phyloP scores from a whole-genome alignment of 2,329 filamentous ascomycete species.

The Verruconis gallopava region DNA sequence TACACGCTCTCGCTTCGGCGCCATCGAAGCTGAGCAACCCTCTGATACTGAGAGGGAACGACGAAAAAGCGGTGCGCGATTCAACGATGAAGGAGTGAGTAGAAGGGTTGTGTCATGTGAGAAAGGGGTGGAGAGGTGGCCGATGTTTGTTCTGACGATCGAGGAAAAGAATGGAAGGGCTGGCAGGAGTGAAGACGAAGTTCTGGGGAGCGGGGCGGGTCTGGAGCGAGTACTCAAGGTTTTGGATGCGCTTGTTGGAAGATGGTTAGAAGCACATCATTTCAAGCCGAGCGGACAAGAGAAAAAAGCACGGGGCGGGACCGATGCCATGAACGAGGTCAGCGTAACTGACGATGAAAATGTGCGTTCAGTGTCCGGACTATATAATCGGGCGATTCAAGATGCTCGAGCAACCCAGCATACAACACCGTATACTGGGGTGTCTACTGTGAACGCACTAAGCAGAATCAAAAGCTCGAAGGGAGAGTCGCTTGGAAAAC shows the following conservation, averaged over 20 bases:
- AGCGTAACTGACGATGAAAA: too few species aligned
- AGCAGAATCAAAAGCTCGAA: slow-evolving; percentile 33
- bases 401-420: too few species aligned
- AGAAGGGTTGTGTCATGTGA: slow-evolving; percentile 34
- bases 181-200: background rate
- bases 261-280: slow-evolving; percentile 63
- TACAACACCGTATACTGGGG: slow-evolving; percentile 8
- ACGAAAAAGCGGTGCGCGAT: slow-evolving; percentile 26
- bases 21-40: slow-evolving; percentile 34
- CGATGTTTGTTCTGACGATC: slow-evolving; percentile 77
- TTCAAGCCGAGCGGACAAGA: slow-evolving; percentile 42
- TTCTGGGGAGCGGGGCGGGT: background rate
- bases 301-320: slow-evolving; percentile 8
- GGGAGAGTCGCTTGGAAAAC: background rate
- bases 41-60: slow-evolving; percentile 24
- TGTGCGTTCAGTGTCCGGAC: too few species aligned
- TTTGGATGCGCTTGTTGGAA: slow-evolving; percentile 52
- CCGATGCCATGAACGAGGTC: too few species aligned
- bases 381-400: too few species aligned
- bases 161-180: slow-evolving; percentile 20
- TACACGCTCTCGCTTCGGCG: slow-evolving; percentile 61
- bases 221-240: slow-evolving; percentile 50
- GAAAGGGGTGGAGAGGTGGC: slow-evolving; percentile 68
- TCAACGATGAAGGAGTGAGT: slow-evolving; percentile 36
- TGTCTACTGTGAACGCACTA: slow-evolving; percentile 22